Conservation (phyloP, 2,329 filamentous ascomycete genomes). For the Magnaporthiopsis incrustans region DNA sequence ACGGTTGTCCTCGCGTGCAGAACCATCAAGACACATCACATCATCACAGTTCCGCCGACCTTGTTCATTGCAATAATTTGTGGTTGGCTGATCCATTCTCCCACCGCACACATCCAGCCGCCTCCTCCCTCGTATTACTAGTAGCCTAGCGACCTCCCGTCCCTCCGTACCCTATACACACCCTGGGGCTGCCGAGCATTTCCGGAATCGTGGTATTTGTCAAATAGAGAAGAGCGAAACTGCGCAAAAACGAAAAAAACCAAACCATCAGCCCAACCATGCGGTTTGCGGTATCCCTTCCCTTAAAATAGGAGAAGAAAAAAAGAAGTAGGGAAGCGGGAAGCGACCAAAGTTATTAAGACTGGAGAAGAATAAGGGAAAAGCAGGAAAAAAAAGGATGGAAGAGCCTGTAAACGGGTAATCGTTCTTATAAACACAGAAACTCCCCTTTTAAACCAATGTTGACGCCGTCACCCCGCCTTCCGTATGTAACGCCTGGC, state of each 20-base stretch:
- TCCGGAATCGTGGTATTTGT: neutral
- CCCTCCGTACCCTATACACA: neutral
- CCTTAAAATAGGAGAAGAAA: neutral
- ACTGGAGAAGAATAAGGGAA: neutral
- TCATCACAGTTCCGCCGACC: neutral
- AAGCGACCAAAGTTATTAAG: neutral
- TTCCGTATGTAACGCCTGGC: neutral
- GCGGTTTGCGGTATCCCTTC: neutral
- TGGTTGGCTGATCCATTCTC: neutral
- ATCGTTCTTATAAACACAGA: neutral
- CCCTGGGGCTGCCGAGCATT: neutral
- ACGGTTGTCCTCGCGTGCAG: too few species aligned
- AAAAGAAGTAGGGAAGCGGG: neutral
- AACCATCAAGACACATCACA: too few species aligned
- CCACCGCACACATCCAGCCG: neutral
- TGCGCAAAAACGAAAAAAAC: neutral
- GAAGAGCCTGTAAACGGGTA: neutral
- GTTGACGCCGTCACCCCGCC: neutral
- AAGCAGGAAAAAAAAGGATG: neutral
- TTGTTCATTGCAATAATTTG: neutral
- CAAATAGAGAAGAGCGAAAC: neutral
- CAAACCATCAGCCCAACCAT: neutral
- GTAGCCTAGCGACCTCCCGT: too few species aligned
- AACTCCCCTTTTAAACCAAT: neutral
- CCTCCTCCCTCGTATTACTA: neutral